These are phyloP conservation scores for Botrytis paeoniae DNA, from an alignment of 2,329 filamentous ascomycete species.

Conservation along the genomic window DNA sequence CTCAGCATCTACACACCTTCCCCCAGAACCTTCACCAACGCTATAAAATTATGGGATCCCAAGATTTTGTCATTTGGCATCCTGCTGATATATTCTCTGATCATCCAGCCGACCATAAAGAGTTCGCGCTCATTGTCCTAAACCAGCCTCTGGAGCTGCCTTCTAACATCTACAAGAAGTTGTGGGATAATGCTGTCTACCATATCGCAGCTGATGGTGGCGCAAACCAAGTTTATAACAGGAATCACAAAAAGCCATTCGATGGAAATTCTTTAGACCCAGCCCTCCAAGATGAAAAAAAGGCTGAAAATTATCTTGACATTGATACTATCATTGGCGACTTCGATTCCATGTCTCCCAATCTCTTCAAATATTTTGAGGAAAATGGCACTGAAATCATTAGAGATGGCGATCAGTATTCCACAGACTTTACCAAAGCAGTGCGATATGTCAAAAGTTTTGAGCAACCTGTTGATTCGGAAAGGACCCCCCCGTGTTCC, in stretches of 20 bases:
- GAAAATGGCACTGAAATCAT: conserved; percentile 56
- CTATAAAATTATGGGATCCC: conserved; percentile 15
- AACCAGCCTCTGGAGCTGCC: conserved; percentile 56
- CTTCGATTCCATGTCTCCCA: conserved; percentile 73
- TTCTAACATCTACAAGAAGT: conserved; percentile 38
- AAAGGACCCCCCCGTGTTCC: background rate
- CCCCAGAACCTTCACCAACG: background rate
- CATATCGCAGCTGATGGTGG: conserved; percentile 87
- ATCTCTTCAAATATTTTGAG: conserved; percentile 52
- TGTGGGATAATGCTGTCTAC: conserved; percentile 48
- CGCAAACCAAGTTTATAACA: conserved; percentile 68
- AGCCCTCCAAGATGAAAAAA: conserved; percentile 29
- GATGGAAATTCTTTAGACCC: background rate
- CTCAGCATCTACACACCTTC: background rate
- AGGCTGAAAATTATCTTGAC: background rate
- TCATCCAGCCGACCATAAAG: conserved; percentile 28
- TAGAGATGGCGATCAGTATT: conserved; percentile 75
- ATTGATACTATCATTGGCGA: conserved; percentile 76
- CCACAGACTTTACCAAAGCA: conserved; percentile 89
- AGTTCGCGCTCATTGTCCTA: conserved; percentile 54
- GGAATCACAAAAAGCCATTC: conserved; percentile 23
- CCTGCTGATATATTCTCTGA: conserved; percentile 37
- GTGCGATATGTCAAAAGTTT: conserved; percentile 51
- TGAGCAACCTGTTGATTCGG: conserved; percentile 17
- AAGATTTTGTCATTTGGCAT: conserved; percentile 36